Evolutionary conservation across 1,284 basidiomycete species (phyloP), one percentile per base, ranked within the genome.

Genomic region (Ceratobasidium papillatum): DNA sequence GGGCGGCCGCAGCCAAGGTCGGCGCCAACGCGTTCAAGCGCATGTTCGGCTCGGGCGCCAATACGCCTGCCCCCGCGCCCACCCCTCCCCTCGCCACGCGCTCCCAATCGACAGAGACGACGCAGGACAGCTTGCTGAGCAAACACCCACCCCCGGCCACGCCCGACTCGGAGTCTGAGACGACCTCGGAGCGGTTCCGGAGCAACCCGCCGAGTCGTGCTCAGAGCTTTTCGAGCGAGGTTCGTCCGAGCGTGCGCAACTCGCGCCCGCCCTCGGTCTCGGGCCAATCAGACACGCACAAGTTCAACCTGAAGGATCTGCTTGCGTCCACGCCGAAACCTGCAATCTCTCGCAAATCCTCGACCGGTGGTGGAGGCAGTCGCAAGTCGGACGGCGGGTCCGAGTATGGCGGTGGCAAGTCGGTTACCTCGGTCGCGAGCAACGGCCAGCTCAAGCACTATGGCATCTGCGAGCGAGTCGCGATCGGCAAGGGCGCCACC

Each of bases 401-500:
- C 5, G 91, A 91, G 79, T 49, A 68, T 12, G 49, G 38, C 14
- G 69, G 74, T 43, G 87, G 86, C 19, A 87, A 86, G 30, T 22
- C 87, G 85, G 80, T 90, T 51, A 59, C 68, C 9, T 75, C 89
- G 58, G 85, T 83, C 3, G 86, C 85, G 0, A 91, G 89, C 1
- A 91, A 90, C 71, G 51, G 69, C 38, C 36, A 90, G 88, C 77
- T 92, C 69, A 92, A 97, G 83, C 99, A 99, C 87, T 99, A 99
- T 80, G 97, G 97, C 43, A 91, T 98, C 4, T 99, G 96, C 83
- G 95, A 98, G 84, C 95, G 96, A 84, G 90, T 96, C 19, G 95
- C 96, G 9, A 98, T 99, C 79, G 97, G 97, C 62, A 98, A 97
- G 83, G 97, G 97, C 45, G 98, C 97, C 12, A 99, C 97, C 4